Conservation (phyloP, 176 grass and related monocot genomes). For the Zea luxurians region DNA sequence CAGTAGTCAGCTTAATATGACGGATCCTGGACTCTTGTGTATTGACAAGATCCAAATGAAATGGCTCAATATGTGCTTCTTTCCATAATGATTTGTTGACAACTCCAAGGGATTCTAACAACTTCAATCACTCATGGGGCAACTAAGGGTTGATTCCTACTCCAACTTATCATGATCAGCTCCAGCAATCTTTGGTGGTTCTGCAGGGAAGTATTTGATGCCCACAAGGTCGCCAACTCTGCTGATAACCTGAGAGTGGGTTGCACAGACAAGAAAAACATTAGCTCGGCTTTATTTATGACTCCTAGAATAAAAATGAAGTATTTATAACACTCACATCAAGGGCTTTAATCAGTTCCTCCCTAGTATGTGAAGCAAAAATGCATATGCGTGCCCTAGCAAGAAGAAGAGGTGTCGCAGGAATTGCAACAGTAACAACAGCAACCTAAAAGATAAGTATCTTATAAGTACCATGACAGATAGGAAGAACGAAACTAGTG, state of each 20-base stretch:
- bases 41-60: too few species aligned
- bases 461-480: too few species aligned
- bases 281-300: not conserved
- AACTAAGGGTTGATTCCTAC: slow-evolving; percentile 2
- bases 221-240: slow-evolving; percentile 72
- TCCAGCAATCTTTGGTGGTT: slow-evolving; percentile 50
- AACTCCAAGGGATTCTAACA: too few species aligned
- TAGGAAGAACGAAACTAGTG: too few species aligned
- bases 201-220: slow-evolving; percentile 76
- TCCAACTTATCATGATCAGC: slow-evolving; percentile 35
- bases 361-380: slow-evolving; percentile 73
- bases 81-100: too few species aligned
- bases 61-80: too few species aligned
- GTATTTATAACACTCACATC: slow-evolving; percentile 45
- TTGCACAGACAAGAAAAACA: not conserved
- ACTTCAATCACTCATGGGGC: not conserved
- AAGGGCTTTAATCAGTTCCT: slow-evolving; percentile 72
- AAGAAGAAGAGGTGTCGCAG: slow-evolving; percentile 73
- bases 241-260: slow-evolving; percentile 59
- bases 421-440: slow-evolving; percentile 69
- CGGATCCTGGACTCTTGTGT: too few species aligned
- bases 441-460: slow-evolving; percentile 50
- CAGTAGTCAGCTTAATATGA: too few species aligned
- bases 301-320: not conserved
- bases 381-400: slow-evolving; percentile 77